These are phyloP conservation scores for Salix suchowensis DNA, from an alignment of 345 rosid species.

Conservation along the genomic window DNA sequence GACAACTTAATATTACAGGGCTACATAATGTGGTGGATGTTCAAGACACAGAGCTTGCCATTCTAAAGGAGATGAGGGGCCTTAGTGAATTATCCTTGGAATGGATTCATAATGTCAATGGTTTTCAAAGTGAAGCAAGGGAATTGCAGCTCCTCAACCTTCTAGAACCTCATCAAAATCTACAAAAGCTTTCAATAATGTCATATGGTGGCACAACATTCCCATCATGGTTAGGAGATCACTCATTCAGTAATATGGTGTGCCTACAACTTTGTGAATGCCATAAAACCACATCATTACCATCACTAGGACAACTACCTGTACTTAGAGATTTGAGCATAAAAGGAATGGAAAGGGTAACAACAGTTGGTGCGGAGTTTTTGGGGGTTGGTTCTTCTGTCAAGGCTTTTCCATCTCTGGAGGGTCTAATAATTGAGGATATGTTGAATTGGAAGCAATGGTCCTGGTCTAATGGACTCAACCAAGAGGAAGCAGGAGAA, in stretches of 20 bases:
- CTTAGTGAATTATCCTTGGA: not conserved
- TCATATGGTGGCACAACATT: constrained; percentile 4
- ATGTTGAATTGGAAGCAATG: constrained; percentile 18
- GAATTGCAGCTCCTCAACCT: not conserved
- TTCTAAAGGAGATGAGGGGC: not conserved
- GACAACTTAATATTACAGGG: constrained; percentile 29
- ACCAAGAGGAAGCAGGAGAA: not conserved
- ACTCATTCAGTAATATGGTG: constrained; percentile 10
- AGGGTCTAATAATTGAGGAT: constrained; percentile 7
- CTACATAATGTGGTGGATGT: not conserved
- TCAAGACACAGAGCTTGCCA: constrained; percentile 1
- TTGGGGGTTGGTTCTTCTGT: constrained; percentile 5
- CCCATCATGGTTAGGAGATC: constrained; percentile 18
- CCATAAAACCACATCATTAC: not conserved
- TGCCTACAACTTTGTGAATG: not conserved
- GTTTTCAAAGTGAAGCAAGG: not conserved
- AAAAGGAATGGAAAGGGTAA: not conserved
- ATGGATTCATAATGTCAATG: not conserved
- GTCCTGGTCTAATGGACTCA: not conserved
- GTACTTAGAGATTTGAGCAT: constrained; percentile 7
- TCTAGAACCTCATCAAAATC: not conserved
- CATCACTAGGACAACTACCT: constrained; percentile 5
- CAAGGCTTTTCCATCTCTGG: constrained; percentile 11
- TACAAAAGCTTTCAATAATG: constrained; percentile 2
- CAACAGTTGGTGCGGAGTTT: constrained; percentile 8